Percentiles rank a stretch among this genome's conserved stretches.
Conservation (phyloP, 1,284 basidiomycete genomes). For the Apiotrichum mycotoxinovorans region DNA sequence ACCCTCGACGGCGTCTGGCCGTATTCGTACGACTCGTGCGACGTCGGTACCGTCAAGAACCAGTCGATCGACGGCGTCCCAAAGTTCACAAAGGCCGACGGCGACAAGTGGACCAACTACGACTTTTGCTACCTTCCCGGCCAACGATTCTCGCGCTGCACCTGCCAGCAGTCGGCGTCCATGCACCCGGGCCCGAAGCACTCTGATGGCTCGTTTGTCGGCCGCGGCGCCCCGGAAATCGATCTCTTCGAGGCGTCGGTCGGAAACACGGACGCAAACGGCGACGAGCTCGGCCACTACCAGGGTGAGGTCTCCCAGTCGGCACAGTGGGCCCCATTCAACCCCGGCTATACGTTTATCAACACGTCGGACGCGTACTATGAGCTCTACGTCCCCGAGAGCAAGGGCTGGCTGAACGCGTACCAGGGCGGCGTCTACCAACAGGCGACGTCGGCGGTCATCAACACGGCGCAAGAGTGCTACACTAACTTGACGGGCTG, state of each 20-base stretch:
- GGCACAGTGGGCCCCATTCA: conserved; percentile 48
- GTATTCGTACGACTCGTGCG: conserved; percentile 55
- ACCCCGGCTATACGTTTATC: conserved; percentile 40
- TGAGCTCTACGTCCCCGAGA: conserved; percentile 52
- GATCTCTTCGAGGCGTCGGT: conserved; percentile 71
- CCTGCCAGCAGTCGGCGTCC: conserved; percentile 62
- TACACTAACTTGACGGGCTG: conserved; percentile 51
- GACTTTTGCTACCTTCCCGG: conserved; percentile 65
- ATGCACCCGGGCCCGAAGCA: conserved; percentile 75
- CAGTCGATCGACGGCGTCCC: conserved; percentile 50
- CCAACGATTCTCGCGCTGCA: conserved; percentile 75
- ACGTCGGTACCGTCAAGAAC: conserved; percentile 57
- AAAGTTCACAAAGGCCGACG: conserved; percentile 23
- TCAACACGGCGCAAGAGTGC: conserved; percentile 41
- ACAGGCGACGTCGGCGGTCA: conserved; percentile 55
- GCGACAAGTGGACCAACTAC: conserved; percentile 40
- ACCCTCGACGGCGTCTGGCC: conserved; percentile 54
- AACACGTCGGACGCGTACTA: conserved; percentile 45
- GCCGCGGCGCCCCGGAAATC: conserved; percentile 82
- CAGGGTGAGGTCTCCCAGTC: conserved; percentile 43
- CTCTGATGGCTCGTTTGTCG: conserved; percentile 66
- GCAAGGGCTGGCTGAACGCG: conserved; percentile 54
- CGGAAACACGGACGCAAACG: conserved; percentile 9
- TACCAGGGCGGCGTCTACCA: conserved; percentile 60
- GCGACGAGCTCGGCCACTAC: conserved; percentile 17